Evolutionary conservation across 1,284 basidiomycete species (phyloP), one percentile per base, ranked within the genome.

Genomic region (Tremellales sp.): DNA sequence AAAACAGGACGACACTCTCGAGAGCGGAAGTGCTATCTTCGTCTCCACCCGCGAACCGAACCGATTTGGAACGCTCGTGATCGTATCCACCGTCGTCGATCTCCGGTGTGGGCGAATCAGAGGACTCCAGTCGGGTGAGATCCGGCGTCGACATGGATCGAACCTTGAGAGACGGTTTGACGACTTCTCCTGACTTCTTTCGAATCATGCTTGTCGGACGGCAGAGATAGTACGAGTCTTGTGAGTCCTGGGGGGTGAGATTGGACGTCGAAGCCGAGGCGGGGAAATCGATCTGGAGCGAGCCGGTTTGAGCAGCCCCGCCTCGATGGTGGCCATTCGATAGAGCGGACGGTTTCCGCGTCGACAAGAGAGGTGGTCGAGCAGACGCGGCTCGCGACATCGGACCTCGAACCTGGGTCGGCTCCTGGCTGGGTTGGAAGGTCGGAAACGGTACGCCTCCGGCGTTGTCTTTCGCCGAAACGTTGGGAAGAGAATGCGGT

Each of bases 171-270:
- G 70, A 70, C 2, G 73, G 63, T 49, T 73, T 73, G 51, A 74
- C 68, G 45, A 74, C 59, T 48, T 74, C 71, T 34, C 72, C 72
- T 1, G 68, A 71, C 55, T 74, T 74, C 42, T 74, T 74, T 37
- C 73, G 63, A 33, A 74, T 65, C 59, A 69, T 68, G 34, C 51
- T 53, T 10, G 50, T 45, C 10, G 63, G 60, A 28, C 53, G 56
- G 24, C n/a, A 54, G 45, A 24, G 45, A 34, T 5, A 37, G n/a
- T n/a, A n/a, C n/a, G n/a, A n/a, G n/a, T n/a, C n/a, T n/a, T n/a
- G n/a, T n/a, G n/a, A n/a, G n/a, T n/a, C n/a, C 40, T 4, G 48
- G 39, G 43, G 26, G 8, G 47, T 21, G 24, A 56, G 45, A 22
- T 54, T 35, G 31, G 56, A 57, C 2, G 54, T 51, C 7, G 52